Conservation (phyloP, 495 filamentous ascomycete genomes). For the Endocarpon pusillum region DNA sequence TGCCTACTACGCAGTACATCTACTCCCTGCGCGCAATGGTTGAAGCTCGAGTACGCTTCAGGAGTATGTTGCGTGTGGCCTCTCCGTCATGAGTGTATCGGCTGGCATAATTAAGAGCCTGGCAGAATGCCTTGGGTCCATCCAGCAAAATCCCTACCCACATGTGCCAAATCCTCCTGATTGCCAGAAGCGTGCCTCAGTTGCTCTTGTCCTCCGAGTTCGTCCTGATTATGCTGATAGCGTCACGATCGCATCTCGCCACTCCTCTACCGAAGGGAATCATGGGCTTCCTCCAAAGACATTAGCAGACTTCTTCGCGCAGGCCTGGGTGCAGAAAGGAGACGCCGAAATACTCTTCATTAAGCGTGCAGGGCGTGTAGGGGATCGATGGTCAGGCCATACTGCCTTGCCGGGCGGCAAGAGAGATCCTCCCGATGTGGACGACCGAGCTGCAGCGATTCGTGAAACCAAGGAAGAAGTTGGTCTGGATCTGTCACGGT, state of each 20-base stretch:
- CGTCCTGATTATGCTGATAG: constrained; percentile 41
- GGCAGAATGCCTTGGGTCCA: too few relatives aligned
- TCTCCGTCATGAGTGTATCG: too few relatives aligned
- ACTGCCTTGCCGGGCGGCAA: constrained; percentile 61
- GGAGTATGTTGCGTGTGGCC: too few relatives aligned
- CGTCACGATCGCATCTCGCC: constrained; percentile 31
- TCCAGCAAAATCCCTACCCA: constrained; percentile 45
- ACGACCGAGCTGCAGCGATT: constrained; percentile 47
- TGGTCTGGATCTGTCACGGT: constrained; percentile 42
- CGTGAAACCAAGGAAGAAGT: constrained; percentile 59
- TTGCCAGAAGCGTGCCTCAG: constrained; percentile 52
- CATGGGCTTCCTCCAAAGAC: constrained; percentile 20
- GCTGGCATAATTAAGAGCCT: too few relatives aligned
- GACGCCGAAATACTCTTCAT: constrained; percentile 64
- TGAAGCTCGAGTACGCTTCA: too few relatives aligned
- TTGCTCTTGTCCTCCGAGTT: constrained; percentile 54
- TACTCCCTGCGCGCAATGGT: too few relatives aligned
- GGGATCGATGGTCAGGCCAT: constrained; percentile 64
- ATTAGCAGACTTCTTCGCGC: constrained; percentile 46
- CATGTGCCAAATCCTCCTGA: constrained; percentile 43
- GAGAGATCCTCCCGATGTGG: constrained; percentile 47
- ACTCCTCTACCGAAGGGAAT: too few relatives aligned
- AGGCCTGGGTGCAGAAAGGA: constrained; percentile 55
- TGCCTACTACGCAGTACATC: too few relatives aligned
- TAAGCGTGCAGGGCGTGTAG: constrained; percentile 51